Conservation (phyloP, 176 grass and related monocot genomes). For the Triticum monococcum region DNA sequence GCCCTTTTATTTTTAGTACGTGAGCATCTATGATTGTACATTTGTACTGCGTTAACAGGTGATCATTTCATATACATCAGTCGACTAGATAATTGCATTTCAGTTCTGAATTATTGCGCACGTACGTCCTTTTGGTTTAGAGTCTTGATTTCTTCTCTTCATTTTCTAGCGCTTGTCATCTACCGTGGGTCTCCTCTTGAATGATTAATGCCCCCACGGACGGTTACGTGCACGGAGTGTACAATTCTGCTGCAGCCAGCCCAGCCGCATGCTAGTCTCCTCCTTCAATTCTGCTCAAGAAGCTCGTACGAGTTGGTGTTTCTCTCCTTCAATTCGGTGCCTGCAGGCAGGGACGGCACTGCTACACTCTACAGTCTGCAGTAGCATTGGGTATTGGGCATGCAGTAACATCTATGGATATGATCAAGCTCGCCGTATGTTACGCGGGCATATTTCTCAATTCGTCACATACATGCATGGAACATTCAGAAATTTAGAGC, state of each 20-base stretch:
- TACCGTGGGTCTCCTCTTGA: neutral
- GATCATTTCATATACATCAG: no score
- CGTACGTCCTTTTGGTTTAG: neutral
- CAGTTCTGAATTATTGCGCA: neutral
- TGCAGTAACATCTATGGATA: no score
- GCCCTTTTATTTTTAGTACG: no score
- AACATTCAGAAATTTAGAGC: no score
- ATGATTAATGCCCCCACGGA: conserved; percentile 34
- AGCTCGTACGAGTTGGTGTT: no score
- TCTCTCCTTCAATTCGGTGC: neutral
- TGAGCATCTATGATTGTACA: no score
- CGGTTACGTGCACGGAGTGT: conserved; percentile 22
- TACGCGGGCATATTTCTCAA: no score
- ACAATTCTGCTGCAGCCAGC: conserved; percentile 19
- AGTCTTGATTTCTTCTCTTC: no score
- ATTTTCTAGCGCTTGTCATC: neutral
- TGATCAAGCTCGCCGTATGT: no score
- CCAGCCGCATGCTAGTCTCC: neutral
- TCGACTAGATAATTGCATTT: neutral
- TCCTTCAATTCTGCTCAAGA: conserved; percentile 28
- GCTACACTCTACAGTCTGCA: neutral
- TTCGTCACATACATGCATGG: no score
- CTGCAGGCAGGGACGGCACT: neutral
- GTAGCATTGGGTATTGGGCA: neutral
- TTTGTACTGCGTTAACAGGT: no score